Conservation (phyloP, 2,329 filamentous ascomycete species). For the Epichloe uncinata region DNA sequence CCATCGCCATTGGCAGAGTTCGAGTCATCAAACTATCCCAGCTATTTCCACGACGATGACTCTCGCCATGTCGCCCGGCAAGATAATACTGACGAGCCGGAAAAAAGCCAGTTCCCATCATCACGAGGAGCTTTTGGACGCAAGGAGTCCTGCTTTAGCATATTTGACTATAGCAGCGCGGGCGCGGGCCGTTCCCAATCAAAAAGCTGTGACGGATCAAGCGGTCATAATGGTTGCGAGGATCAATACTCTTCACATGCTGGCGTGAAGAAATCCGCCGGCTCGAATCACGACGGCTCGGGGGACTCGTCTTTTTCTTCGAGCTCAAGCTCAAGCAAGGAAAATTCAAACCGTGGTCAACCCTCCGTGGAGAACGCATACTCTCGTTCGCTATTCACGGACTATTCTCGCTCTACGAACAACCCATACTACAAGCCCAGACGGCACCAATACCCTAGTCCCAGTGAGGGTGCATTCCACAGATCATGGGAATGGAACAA, state of each 20-base stretch:
- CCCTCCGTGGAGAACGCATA: background rate
- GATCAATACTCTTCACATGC: background rate
- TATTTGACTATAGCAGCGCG: background rate
- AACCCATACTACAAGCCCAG: slow-evolving; percentile 23
- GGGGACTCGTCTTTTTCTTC: slow-evolving; percentile 1
- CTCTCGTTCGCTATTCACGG: slow-evolving; percentile 6
- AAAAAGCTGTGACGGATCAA: background rate
- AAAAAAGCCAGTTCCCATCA: background rate
- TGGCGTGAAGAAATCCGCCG: background rate
- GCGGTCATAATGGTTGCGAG: background rate
- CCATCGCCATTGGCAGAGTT: slow-evolving; percentile 1
- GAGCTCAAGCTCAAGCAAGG: background rate
- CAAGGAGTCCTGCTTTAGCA: background rate
- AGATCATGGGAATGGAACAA: slow-evolving; percentile 1
- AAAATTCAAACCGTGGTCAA: background rate
- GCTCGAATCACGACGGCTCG: background rate
- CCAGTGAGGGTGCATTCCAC: slow-evolving; percentile 1
- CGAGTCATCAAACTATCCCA: background rate
- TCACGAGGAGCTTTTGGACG: slow-evolving; percentile 3
- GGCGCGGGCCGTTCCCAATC: background rate
- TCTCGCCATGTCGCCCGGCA: background rate
- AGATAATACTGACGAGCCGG: background rate
- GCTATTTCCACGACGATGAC: background rate
- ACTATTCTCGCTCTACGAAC: slow-evolving; percentile 16
- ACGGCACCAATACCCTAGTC: slow-evolving; percentile 8